phyloP scores from a whole-genome alignment of 805 yeast species.

The Wickerhamiella alocasiicola region DNA sequence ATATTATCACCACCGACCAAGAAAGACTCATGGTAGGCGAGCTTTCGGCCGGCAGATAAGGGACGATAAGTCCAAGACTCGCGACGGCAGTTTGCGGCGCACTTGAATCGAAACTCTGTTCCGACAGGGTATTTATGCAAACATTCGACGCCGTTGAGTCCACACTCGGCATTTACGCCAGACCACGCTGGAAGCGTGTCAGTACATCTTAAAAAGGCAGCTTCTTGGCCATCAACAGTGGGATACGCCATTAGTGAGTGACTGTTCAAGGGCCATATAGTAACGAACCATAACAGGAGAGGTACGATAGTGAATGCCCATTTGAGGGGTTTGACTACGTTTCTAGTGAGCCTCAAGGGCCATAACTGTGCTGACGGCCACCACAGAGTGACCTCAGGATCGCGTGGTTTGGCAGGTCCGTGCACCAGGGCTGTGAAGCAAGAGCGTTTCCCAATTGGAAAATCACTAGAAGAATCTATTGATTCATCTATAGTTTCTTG shows the following conservation, averaged over 20 bases:
- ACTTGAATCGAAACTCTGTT: constrained; percentile 45
- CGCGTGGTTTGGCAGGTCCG: constrained; percentile 10
- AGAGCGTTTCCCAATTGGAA: no score
- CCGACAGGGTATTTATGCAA: constrained; percentile 29
- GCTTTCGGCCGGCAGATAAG: constrained; percentile 56
- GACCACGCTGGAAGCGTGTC: constrained; percentile 38
- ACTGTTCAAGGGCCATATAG: constrained; percentile 15
- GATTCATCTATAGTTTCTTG: no score
- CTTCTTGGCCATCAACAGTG: constrained; percentile 13
- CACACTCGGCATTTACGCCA: constrained; percentile 69
- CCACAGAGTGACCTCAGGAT: constrained; percentile 15
- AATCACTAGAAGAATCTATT: no score
- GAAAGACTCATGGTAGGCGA: constrained; percentile 57
- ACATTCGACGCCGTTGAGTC: constrained; percentile 55
- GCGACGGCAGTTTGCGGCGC: constrained; percentile 80
- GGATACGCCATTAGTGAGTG: constrained; percentile 21
- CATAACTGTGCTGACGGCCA: constrained; percentile 9
- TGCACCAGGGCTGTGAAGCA: not conserved
- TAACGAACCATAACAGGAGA: constrained; percentile 18
- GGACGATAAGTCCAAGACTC: constrained; percentile 67
- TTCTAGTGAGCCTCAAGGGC: constrained; percentile 13
- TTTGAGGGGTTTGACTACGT: constrained; percentile 13
- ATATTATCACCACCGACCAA: constrained; percentile 63
- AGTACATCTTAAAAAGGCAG: constrained; percentile 18
- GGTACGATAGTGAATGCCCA: constrained; percentile 7